Percentiles rank a stretch among this genome's conserved stretches.
These are phyloP conservation scores for Aeminium ludgeri DNA, from an alignment of 495 filamentous ascomycete genomes.

Conservation along the genomic window DNA sequence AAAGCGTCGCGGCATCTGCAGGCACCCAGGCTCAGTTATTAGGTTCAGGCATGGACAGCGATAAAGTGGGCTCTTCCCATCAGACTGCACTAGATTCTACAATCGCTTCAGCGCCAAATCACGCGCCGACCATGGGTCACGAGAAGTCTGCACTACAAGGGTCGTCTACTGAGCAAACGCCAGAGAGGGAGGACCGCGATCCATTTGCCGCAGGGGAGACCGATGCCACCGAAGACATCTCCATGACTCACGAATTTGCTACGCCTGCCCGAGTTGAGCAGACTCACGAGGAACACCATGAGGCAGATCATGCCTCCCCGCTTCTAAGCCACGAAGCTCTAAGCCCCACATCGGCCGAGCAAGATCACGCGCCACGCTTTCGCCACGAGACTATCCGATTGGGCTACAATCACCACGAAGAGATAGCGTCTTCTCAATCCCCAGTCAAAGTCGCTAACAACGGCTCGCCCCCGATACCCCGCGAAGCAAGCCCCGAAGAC, in stretches of 20 bases:
- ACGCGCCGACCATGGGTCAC: not conserved
- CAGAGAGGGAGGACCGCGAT: not conserved
- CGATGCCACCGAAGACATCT: no score
- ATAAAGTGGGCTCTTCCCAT: no score
- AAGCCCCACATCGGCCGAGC: not conserved
- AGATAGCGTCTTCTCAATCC: not conserved
- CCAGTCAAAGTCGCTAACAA: not conserved
- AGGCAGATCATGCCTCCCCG: not conserved
- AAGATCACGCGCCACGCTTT: slow-evolving; percentile 7
- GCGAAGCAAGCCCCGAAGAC: slow-evolving; percentile 12
- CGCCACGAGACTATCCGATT: slow-evolving; percentile 8
- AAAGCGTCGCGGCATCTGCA: not conserved
- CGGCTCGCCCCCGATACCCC: not conserved
- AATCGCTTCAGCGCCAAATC: not conserved
- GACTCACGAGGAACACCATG: slow-evolving; percentile 1
- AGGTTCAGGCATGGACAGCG: no score
- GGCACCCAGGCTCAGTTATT: no score
- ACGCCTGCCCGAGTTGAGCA: not conserved
- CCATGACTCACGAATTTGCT: no score
- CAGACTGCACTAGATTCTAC: no score
- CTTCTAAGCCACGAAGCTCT: slow-evolving; percentile 13
- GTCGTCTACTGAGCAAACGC: not conserved
- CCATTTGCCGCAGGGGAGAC: not conserved
- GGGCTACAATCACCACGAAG: slow-evolving; percentile 5
- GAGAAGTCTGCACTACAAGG: not conserved